Base-by-base conservation (phyloP, 2,329 filamentous ascomycete species). In the Phaeosphaeriaceae sp. region DNA sequence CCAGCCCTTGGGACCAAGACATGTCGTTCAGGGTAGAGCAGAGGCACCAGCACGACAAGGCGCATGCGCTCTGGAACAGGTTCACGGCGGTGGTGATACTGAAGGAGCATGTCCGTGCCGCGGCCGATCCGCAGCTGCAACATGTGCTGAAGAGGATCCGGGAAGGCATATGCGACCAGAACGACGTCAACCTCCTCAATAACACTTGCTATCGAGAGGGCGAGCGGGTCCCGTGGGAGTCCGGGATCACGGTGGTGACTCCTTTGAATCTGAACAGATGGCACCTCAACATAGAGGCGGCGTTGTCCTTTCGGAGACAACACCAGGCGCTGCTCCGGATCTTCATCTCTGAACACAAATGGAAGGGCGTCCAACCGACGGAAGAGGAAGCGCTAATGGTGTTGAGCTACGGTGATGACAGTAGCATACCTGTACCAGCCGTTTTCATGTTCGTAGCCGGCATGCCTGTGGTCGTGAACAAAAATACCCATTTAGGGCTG, bases 211-310 rank as follows among this genome's bases (percentile, higher is more conserved):
- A 21, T 18, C 36, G 28, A 32, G 30, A 41, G 28, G 40, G 46
- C 2, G 30, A 21, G 32, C 46, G 46, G 18, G 37, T 49, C 39
- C 46, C 33, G 30, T 49, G 17, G 39, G 30, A 49, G n/a, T 37
- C 20, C 6, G 46, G 39, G 9, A 44, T 44, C 12, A 44, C 33
- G n/a, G 38, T 49, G 3, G 33, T 49, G 8, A 46, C 42, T 15
- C 47, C 47, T 3, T 26, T 50, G 6, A 50, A 50, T 23, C 11
- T 17, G 28, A 50, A 50, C 47, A 13, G 42, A 18, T 50, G 41
- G 47, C 38, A 46, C 26, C 26, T 50, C 15, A 50, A 50, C 34
- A 23, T 8, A 8, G 21, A 5, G 8, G 21, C 5, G 5, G 8
- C 8, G 8, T 8, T 23, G 21, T 23, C 11, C 23, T 26, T 26